A percentile compares a stretch with the other conserved stretches of the same genome.
Conservation (phyloP, 2,329 filamentous ascomycete genomes). For the Trichoderma hamatum region DNA sequence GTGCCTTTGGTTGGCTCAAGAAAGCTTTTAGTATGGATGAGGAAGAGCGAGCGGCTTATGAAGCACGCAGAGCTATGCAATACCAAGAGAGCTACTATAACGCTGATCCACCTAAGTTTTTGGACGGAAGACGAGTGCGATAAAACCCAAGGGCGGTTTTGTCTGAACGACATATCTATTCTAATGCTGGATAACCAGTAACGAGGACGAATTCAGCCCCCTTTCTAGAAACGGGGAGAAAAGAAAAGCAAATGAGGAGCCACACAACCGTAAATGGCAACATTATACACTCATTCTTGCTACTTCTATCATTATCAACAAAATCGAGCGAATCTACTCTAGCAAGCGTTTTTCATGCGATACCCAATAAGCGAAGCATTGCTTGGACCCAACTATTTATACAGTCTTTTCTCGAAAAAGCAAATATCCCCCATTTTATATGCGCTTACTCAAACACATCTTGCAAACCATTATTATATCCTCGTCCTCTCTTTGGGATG, state of each 20-base stretch:
- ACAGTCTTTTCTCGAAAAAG: not conserved
- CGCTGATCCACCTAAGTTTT: constrained; percentile 53
- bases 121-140: constrained; percentile 58
- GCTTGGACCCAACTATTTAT: not conserved
- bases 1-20: constrained; percentile 69
- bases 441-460: not conserved
- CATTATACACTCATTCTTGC: not conserved
- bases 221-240: not conserved
- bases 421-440: not conserved
- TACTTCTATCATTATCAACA: not conserved
- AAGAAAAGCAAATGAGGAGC: not conserved
- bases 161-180: not conserved
- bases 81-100: constrained; percentile 55
- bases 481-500: not conserved
- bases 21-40: constrained; percentile 69
- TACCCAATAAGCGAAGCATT: not conserved
- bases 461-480: not conserved
- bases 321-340: not conserved
- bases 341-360: not conserved
- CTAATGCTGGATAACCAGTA: not conserved
- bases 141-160: not conserved
- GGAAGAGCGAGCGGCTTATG: constrained; percentile 63
- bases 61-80: constrained; percentile 55
- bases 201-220: not conserved
- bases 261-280: not conserved